These are phyloP conservation scores for Pichia sp. DNA, from an alignment of 1,139 yeast species.

Conservation along the genomic window DNA sequence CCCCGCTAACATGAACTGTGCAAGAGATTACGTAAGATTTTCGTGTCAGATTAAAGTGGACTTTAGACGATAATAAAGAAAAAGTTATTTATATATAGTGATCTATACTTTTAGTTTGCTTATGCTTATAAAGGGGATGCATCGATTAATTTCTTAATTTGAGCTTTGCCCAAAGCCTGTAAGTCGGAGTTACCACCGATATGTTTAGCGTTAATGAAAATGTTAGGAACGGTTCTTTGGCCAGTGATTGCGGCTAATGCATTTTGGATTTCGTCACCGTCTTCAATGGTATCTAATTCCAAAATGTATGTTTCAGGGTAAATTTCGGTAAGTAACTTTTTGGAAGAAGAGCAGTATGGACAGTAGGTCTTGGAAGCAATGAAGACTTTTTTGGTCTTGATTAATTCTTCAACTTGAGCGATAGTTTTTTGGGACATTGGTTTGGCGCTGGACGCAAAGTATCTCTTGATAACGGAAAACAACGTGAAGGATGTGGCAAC, in stretches of 20 bases:
- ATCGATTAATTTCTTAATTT: slow-evolving; percentile 12
- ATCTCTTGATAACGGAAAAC: slow-evolving; percentile 25
- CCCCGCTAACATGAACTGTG: no score
- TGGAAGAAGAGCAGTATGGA: slow-evolving; percentile 67
- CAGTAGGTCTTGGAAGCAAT: slow-evolving; percentile 79
- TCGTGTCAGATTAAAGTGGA: no score
- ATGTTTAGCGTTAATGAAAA: slow-evolving; percentile 84
- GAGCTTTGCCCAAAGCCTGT: slow-evolving; percentile 39
- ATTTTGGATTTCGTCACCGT: slow-evolving; percentile 70
- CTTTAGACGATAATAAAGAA: no score
- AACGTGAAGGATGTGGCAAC: slow-evolving; percentile 21
- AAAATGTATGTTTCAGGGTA: slow-evolving; percentile 51
- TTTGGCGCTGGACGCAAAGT: slow-evolving; percentile 20
- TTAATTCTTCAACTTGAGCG: slow-evolving; percentile 56
- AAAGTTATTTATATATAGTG: background rate
- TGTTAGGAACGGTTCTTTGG: slow-evolving; percentile 89
- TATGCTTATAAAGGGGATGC: background rate
- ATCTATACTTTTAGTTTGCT: background rate
- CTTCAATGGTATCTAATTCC: slow-evolving; percentile 54
- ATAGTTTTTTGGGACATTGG: slow-evolving; percentile 44
- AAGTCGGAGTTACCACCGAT: slow-evolving; percentile 92
- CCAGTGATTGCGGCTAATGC: slow-evolving; percentile 75
- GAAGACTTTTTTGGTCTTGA: slow-evolving; percentile 63
- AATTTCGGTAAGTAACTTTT: slow-evolving; percentile 49
- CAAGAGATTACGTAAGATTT: no score